These are phyloP conservation scores for Debaryomyces nepalensis DNA, from an alignment of 1,139 yeast species.

Conservation along the genomic window DNA sequence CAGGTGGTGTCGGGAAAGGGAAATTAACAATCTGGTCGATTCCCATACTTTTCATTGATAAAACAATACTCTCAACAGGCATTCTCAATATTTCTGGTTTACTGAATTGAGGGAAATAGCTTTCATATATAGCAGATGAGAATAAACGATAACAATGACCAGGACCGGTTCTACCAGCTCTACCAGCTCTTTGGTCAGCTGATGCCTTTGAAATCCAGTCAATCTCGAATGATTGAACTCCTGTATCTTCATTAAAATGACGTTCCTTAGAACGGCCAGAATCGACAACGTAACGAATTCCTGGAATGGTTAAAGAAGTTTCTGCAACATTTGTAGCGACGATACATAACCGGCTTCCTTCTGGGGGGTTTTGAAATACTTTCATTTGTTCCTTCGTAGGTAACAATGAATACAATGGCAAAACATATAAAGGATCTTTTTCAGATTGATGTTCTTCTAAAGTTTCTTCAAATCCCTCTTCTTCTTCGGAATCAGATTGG, in stretches of 20 bases:
- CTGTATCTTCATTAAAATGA: constrained; percentile 77
- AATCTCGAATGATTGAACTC: constrained; percentile 90
- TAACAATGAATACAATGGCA: constrained; percentile 88
- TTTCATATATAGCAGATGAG: constrained; percentile 94
- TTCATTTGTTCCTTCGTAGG: constrained; percentile 96
- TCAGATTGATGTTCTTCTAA: constrained; percentile 76
- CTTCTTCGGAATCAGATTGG: constrained; percentile 53
- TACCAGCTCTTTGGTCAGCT: constrained; percentile 93
- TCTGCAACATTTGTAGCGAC: constrained; percentile 98
- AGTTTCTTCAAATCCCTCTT: constrained; percentile 90
- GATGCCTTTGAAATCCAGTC: constrained; percentile 96
- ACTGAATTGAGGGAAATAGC: constrained; percentile 80
- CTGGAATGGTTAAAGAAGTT: constrained; percentile 95
- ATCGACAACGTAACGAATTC: constrained; percentile 92
- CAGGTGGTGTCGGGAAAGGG: constrained; percentile 97
- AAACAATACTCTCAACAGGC: constrained; percentile 94
- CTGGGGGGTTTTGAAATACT: constrained; percentile 85
- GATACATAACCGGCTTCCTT: constrained; percentile 83
- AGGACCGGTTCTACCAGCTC: constrained; percentile 99
- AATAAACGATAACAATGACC: constrained; percentile 94
- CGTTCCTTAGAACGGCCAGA: constrained; percentile 94
- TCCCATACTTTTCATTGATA: constrained; percentile 97
- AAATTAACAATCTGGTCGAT: constrained; percentile 87
- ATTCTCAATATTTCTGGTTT: constrained; percentile 89
- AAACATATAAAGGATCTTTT: constrained; percentile 81